Evolutionary conservation across 2,329 filamentous ascomycete species (phyloP), one percentile per base, ranked within the genome.

Genomic region (Botrytis galanthina): DNA sequence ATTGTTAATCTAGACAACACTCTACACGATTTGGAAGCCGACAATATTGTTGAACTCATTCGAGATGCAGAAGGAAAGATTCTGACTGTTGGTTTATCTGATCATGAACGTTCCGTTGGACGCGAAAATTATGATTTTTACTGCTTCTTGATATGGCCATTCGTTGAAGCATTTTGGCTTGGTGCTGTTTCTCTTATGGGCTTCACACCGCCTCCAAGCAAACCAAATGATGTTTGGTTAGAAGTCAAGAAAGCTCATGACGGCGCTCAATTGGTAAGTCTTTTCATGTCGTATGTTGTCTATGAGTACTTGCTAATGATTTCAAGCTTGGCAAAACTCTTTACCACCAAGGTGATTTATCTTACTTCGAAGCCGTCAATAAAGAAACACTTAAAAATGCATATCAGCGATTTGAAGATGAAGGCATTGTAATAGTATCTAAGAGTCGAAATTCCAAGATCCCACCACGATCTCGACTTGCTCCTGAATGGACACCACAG

Each of bases 81-180:
- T n/a, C 84, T 85, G 0, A 89, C 85, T 72, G 85, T 98, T 54
- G 93, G 94, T 7, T 85, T 99, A 12, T 91, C 92, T 29, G 89
- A 92, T 9, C 84, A 87, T 4, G 96, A 99, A 82, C 88, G 95
- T 29, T 86, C 87, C 44, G 90, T 88, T 10, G 96, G 96, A 1
- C 87, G 95, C 54, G 96, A 99, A 82, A 98, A 98, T 79, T 99
- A 93, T 79, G 96, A 99, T 81, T 99, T 99, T 83, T 98, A 98
- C 84, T 98, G 95, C 84, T 99, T 98, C 86, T 84, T 99, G 32
- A 94, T 99, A 76, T 99, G 96, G 96, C 96, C 96, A 0, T 99
- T 99, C 78, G 95, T 98, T 77, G 96, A 99, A 82, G 92, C 95
- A 0, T 92, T 89, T 70, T 99, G 96, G 96, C 87, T 99, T 1